Percentiles rank a stretch among this genome's conserved stretches.
Conservation (phyloP, 2,329 filamentous ascomycete genomes). For the Colletotrichum orbiculare region DNA sequence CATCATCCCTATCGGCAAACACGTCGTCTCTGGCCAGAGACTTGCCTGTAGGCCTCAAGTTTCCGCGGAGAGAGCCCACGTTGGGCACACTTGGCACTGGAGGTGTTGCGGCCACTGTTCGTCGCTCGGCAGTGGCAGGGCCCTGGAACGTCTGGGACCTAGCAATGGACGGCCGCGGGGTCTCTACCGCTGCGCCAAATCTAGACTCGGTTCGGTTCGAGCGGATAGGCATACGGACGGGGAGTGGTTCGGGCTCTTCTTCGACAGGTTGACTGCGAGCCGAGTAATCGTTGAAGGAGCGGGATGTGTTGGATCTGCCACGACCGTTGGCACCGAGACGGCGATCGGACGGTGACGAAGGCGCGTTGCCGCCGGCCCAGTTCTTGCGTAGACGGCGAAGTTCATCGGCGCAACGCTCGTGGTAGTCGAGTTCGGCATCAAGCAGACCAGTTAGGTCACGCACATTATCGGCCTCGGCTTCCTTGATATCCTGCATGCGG, state of each 20-base stretch:
- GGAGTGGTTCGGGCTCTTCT: constrained; percentile 43
- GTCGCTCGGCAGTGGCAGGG: constrained; percentile 33
- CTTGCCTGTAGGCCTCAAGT: constrained; percentile 59
- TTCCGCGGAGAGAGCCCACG: constrained; percentile 52
- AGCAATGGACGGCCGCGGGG: constrained; percentile 49
- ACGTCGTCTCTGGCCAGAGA: constrained; percentile 52
- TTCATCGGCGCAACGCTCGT: constrained; percentile 90
- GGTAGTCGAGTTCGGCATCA: constrained; percentile 89
- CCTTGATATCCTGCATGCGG: constrained; percentile 96
- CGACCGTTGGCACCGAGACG: constrained; percentile 42
- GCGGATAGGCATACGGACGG: constrained; percentile 58
- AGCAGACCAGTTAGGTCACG: constrained; percentile 83
- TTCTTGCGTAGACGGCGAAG: constrained; percentile 67
- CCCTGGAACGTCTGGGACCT: constrained; percentile 55
- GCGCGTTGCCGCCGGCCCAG: constrained; percentile 50
- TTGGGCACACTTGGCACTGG: constrained; percentile 39
- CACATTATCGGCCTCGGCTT: constrained; percentile 86
- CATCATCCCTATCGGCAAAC: constrained; percentile 59
- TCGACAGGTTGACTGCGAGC: constrained; percentile 48
- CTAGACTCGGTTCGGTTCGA: constrained; percentile 45
- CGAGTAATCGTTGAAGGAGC: constrained; percentile 50
- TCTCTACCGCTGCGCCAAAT: constrained; percentile 47
- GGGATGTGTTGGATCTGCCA: constrained; percentile 61
- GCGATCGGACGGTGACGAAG: constrained; percentile 37
- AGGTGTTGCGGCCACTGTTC: constrained; percentile 29